phyloP scores from a whole-genome alignment of 768 basidiomycete genomes.

The Russula vinacea region DNA sequence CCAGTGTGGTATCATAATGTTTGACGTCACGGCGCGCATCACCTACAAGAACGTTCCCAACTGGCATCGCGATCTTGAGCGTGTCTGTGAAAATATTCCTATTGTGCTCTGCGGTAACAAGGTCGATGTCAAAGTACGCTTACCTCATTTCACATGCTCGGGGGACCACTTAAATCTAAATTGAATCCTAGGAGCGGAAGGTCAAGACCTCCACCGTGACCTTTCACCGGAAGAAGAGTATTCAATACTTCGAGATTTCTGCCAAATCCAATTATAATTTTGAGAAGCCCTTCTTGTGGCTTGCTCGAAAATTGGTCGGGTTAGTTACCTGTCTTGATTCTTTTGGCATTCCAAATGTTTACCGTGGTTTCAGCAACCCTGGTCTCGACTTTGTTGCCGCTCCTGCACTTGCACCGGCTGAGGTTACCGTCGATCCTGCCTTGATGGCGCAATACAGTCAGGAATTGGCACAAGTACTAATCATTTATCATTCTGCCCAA shows the following conservation, averaged over 20 bases:
- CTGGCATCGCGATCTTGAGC: conserved; percentile 99
- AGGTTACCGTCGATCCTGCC: conserved; percentile 74
- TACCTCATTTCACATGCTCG: conserved; percentile 9
- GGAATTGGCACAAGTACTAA: conserved; percentile 67
- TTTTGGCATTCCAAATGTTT: neutral
- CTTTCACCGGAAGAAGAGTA: conserved; percentile 99
- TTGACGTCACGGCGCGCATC: conserved; percentile 98
- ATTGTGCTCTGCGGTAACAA: conserved; percentile 99
- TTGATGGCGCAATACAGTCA: conserved; percentile 77
- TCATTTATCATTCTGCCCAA: neutral
- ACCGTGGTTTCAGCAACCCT: conserved; percentile 56
- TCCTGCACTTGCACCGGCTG: conserved; percentile 91
- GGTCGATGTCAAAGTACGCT: conserved; percentile 93
- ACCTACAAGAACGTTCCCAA: conserved; percentile 99
- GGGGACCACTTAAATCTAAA: conserved; percentile 2
- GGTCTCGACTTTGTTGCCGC: conserved; percentile 94
- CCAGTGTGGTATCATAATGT: conserved; percentile 99
- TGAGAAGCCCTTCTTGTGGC: conserved; percentile 99
- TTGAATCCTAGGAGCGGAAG: conserved; percentile 81
- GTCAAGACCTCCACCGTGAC: conserved; percentile 98
- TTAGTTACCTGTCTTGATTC: conserved; percentile 40
- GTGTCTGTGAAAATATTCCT: conserved; percentile 99
- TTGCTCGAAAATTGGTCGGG: conserved; percentile 97
- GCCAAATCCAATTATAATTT: conserved; percentile 99
- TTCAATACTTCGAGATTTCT: conserved; percentile 99